Base-by-base conservation (phyloP, 345 rosid species). In the Corchorus olitorius region DNA sequence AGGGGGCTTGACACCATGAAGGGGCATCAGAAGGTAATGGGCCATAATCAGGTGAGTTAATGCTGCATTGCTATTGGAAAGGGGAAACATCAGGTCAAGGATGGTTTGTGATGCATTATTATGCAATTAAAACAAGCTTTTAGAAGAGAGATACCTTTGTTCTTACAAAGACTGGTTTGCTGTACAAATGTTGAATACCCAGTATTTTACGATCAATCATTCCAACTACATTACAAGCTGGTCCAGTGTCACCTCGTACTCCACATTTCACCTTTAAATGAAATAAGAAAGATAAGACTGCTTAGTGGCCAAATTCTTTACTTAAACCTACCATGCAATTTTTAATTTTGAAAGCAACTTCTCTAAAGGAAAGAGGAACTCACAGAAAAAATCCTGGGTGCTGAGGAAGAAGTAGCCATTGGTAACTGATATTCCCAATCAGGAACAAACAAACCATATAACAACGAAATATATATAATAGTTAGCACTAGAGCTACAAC, bases 1-100 rank as follows among this genome's bases (percentile, higher is more conserved):
- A 94, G 39, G 98, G 98, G 75, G 97, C 97, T 81, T 89, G 92
- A 83, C 97, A 94, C 98, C 98, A 94, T 74, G 94, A 80, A 74
- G 98, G 97, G 68, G 98, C 97, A 62, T 86, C 83, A 33, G 81
- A 82, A 69, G 97, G 98, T 66, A 88, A 73, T 2, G 97, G 91
- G 41, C 98, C 97, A 68, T 84, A 77, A 43, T 80, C 84, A 67
- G 98, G 98, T 62, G 88, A 92, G 70, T 89, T 83, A 58, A 86
- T 81, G 81, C 98, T 94, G 88, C 98, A 94, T 83, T 84, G 83
- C 98, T 91, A 82, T 55, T 43, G 67, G 55, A 59, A 45, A 70
- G 53, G 35, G 3, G 33, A 54, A 53, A 59, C 35, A 66, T n/a
- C 19, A 54, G 41, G 22, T 7, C 39, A 2, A 20, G 62, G 45